Percentiles rank a stretch among this genome's conserved stretches.
Evolutionary conservation across 2,329 filamentous ascomycete genomes (phyloP).

Genomic region (Cryphonectria parasitica): DNA sequence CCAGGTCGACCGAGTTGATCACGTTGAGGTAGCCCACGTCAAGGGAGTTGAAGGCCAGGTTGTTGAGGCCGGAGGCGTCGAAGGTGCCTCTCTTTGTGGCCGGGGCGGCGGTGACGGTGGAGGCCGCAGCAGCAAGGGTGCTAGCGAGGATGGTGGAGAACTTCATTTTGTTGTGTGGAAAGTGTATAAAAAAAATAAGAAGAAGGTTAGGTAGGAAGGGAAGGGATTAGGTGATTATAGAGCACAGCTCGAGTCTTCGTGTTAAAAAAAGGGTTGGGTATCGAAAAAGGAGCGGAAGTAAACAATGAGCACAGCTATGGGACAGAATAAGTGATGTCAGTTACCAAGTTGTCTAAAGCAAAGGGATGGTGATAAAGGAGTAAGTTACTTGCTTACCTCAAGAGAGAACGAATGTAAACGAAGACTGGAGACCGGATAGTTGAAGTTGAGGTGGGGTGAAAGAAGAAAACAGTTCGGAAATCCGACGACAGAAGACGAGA

Average conservation of each 20-base stretch:
- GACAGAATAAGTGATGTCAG: background rate
- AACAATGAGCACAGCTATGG: slow-evolving; percentile 54
- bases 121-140: slow-evolving; percentile 48
- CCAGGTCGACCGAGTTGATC: slow-evolving; percentile 51
- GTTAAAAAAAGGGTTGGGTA: slow-evolving; percentile 29
- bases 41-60: slow-evolving; percentile 46
- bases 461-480: slow-evolving; percentile 34
- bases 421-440: slow-evolving; percentile 40
- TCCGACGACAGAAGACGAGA: slow-evolving; percentile 32
- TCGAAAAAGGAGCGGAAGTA: slow-evolving; percentile 47
- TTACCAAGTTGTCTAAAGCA: background rate
- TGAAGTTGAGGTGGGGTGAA: slow-evolving; percentile 32
- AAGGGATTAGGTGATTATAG: slow-evolving; percentile 35
- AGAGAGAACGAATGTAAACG: slow-evolving; percentile 50
- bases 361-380: background rate
- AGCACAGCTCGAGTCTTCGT: slow-evolving; percentile 53
- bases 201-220: too few relatives aligned
- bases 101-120: slow-evolving; percentile 46
- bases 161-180: slow-evolving; percentile 50
- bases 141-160: slow-evolving; percentile 49
- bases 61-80: slow-evolving; percentile 46
- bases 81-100: slow-evolving; percentile 43
- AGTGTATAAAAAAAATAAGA: slow-evolving; percentile 5
- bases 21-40: slow-evolving; percentile 52
- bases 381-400: slow-evolving; percentile 44